Conservation (phyloP, 768 basidiomycete genomes). For the Thelephora aurantiotincta region DNA sequence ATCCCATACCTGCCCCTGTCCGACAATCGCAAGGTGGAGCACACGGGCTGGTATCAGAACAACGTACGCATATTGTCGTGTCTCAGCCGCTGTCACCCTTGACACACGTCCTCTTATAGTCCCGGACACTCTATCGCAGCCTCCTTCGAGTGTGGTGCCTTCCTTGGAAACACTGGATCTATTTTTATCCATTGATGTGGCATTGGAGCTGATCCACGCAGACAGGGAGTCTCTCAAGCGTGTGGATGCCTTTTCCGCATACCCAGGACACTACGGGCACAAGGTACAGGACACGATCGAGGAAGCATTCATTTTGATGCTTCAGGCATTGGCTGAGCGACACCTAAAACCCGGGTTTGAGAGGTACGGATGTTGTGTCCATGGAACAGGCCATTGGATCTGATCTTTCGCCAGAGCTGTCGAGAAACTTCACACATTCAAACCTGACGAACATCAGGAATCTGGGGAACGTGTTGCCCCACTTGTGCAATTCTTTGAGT, state of each 20-base stretch:
- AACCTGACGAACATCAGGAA: conserved; percentile 74
- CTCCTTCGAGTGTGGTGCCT: conserved; percentile 8
- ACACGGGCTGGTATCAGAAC: too few relatives aligned
- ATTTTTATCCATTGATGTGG: conserved; percentile 81
- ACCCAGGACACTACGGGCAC: conserved; percentile 77
- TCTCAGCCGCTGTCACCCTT: too few relatives aligned
- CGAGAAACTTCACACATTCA: conserved; percentile 80
- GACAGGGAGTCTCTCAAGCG: conserved; percentile 87
- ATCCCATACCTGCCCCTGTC: background rate
- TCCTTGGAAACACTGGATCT: conserved; percentile 57
- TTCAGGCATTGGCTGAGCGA: conserved; percentile 61
- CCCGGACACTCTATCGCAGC: background rate
- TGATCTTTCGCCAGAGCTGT: conserved; percentile 45
- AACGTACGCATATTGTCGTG: background rate
- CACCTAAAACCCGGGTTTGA: conserved; percentile 76
- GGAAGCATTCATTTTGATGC: conserved; percentile 78
- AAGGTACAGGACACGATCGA: conserved; percentile 89
- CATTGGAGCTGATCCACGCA: conserved; percentile 85
- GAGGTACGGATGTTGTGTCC: conserved; percentile 8
- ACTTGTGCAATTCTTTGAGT: conserved; percentile 90
- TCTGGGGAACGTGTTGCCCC: conserved; percentile 73
- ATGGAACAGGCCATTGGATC: conserved; percentile 1
- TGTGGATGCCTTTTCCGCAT: conserved; percentile 78
- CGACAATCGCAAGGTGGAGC: too few relatives aligned
- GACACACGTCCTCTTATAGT: too few relatives aligned